Evolutionary conservation across 2,329 filamentous ascomycete species (phyloP).

Genomic region (Aspergillus bombycis): DNA sequence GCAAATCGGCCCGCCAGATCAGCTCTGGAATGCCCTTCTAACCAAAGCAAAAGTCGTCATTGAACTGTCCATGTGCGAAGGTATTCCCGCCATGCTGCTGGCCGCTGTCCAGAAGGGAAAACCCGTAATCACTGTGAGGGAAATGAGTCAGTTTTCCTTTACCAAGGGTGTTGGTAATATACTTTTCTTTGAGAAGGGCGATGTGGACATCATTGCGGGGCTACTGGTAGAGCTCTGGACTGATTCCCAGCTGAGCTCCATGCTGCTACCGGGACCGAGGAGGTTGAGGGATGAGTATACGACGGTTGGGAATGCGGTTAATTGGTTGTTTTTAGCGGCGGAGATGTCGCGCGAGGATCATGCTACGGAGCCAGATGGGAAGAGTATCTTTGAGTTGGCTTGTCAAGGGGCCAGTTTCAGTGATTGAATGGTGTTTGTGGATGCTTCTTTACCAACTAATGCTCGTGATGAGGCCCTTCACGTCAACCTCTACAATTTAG

Average conservation of each 20-base stretch:
- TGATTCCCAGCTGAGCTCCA: not conserved
- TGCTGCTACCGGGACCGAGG: not conserved
- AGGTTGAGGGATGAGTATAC: not conserved
- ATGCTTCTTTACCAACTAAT: not conserved
- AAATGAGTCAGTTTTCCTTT: not conserved
- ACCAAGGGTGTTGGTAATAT: too few species aligned
- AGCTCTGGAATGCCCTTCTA: constrained; percentile 15
- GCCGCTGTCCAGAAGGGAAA: constrained; percentile 5
- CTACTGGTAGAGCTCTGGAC: not conserved
- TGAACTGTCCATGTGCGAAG: constrained; percentile 8
- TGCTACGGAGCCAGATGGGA: not conserved
- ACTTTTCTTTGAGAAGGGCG: too few species aligned
- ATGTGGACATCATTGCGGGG: too few species aligned
- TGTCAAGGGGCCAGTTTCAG: not conserved
- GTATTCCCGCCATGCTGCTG: constrained; percentile 11
- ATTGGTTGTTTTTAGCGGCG: not conserved
- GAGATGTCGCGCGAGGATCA: not conserved
- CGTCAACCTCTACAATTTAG: not conserved
- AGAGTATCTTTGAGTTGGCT: not conserved
- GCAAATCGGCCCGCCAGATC: constrained; percentile 12
- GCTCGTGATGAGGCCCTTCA: not conserved
- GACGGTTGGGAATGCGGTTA: not conserved
- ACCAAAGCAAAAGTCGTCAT: constrained; percentile 11
- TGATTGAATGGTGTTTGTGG: not conserved
- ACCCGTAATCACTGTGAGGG: not conserved